phyloP scores from a whole-genome alignment of 176 grass and related monocot genomes.

The Poa annua region DNA sequence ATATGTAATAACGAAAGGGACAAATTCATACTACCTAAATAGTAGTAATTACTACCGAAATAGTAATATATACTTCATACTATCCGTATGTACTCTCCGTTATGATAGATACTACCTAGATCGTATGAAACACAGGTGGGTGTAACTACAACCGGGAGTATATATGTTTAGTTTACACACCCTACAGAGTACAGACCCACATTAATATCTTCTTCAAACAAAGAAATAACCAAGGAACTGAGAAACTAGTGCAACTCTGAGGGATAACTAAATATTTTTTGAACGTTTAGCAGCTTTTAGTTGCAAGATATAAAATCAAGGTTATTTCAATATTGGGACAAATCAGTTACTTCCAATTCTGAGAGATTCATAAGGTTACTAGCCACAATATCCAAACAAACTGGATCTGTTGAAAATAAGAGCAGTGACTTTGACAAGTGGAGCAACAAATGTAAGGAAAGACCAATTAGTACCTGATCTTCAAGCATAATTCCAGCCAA shows the following conservation, averaged over 20 bases:
- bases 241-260: neutral
- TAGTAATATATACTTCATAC: no score
- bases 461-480: conserved; percentile 70
- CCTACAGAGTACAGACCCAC: neutral
- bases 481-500: conserved; percentile 98
- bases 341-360: neutral
- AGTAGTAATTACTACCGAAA: no score
- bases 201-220: neutral
- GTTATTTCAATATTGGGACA: neutral
- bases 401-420: neutral
- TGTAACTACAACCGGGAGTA: no score
- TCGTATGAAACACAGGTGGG: no score
- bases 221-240: neutral
- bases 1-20: neutral
- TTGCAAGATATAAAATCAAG: neutral
- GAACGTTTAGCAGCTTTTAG: neutral
- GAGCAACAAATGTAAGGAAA: neutral
- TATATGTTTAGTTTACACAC: neutral
- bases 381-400: neutral
- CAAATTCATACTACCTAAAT: no score
- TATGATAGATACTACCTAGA: no score
- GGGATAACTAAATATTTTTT: neutral
- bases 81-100: no score
- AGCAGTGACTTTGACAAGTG: neutral
- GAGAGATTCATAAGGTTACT: neutral